These are phyloP conservation scores for Omphalotus olearius DNA, from an alignment of 1,284 basidiomycete species.

Conservation along the genomic window DNA sequence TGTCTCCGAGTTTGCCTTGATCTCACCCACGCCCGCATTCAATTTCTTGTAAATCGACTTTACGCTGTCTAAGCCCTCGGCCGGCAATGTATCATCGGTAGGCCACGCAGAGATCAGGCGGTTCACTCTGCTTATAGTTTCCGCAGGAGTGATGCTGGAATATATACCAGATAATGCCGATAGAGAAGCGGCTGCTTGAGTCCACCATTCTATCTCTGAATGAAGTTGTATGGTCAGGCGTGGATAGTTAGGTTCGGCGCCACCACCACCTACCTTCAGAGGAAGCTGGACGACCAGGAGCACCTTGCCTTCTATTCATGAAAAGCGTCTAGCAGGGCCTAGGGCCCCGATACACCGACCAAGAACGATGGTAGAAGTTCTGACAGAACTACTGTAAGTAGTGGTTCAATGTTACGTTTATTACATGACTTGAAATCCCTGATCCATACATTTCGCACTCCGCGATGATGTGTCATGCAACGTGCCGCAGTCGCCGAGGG, in stretches of 20 bases:
- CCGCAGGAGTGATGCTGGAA: conserved; percentile 42
- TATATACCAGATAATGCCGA: conserved; percentile 50
- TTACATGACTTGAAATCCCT: not conserved
- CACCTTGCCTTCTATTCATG: conserved; percentile 54
- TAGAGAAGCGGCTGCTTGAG: conserved; percentile 55
- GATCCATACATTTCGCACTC: conserved; percentile 8
- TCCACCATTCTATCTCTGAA: conserved; percentile 68
- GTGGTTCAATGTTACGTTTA: conserved; percentile 5
- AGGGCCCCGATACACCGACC: conserved; percentile 13
- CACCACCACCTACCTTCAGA: conserved; percentile 46
- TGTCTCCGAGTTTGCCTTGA: conserved; percentile 52
- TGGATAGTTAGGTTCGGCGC: not conserved
- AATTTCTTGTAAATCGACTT: conserved; percentile 63
- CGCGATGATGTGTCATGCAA: conserved; percentile 5
- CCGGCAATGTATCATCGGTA: conserved; percentile 58
- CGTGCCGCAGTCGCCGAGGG: too few species aligned
- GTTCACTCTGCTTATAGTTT: conserved; percentile 67
- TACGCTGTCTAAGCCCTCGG: conserved; percentile 62
- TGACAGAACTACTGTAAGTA: conserved; percentile 5
- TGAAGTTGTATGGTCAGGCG: not conserved
- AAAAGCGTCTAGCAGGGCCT: conserved; percentile 15
- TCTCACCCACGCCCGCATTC: conserved; percentile 52
- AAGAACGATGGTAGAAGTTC: conserved; percentile 9
- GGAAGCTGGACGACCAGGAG: conserved; percentile 49
- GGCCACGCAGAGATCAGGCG: conserved; percentile 68